These are phyloP conservation scores for Parafenestella ontariensis DNA, from an alignment of 2,329 filamentous ascomycete species.

Conservation along the genomic window DNA sequence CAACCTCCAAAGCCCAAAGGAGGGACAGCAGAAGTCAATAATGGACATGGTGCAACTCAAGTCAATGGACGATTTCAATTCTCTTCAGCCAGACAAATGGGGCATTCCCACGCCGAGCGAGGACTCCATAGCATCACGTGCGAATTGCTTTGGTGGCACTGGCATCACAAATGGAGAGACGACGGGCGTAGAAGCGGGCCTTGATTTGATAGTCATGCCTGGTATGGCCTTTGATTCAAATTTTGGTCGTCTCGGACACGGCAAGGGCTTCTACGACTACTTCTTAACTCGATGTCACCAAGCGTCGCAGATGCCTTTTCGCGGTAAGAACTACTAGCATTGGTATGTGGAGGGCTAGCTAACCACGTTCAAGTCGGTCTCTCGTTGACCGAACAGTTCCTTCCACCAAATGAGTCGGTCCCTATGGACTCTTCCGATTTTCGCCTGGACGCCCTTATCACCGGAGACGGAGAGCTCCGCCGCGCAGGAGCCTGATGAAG, in stretches of 20 bases:
- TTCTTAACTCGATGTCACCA: slow-evolving; percentile 80
- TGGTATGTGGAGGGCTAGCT: slow-evolving; percentile 43
- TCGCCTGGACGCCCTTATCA: slow-evolving; percentile 77
- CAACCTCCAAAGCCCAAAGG: slow-evolving; percentile 54
- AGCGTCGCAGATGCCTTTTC: slow-evolving; percentile 61
- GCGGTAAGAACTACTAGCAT: slow-evolving; percentile 59
- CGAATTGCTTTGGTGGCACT: slow-evolving; percentile 74
- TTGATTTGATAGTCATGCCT: slow-evolving; percentile 90
- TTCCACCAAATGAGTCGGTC: slow-evolving; percentile 69
- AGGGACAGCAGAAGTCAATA: slow-evolving; percentile 65
- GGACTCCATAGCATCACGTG: slow-evolving; percentile 68
- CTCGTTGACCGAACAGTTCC: slow-evolving; percentile 84
- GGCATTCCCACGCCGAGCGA: slow-evolving; percentile 86
- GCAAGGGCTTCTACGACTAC: slow-evolving; percentile 96
- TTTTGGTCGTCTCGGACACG: slow-evolving; percentile 84
- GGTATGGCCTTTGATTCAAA: slow-evolving; percentile 87
- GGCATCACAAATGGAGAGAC: slow-evolving; percentile 54
- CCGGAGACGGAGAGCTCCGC: slow-evolving; percentile 69
- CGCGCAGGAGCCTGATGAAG: slow-evolving; percentile 27
- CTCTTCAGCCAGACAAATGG: slow-evolving; percentile 81
- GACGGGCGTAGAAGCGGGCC: slow-evolving; percentile 45
- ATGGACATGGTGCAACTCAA: slow-evolving; percentile 95
- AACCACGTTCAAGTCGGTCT: slow-evolving; percentile 69
- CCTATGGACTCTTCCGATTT: slow-evolving; percentile 80
- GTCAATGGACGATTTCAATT: slow-evolving; percentile 78